A percentile compares a stretch with the other conserved stretches of the same genome.
phyloP scores from a whole-genome alignment of 371 early-diverging fungal species.

The Fennellomyces sp. region DNA sequence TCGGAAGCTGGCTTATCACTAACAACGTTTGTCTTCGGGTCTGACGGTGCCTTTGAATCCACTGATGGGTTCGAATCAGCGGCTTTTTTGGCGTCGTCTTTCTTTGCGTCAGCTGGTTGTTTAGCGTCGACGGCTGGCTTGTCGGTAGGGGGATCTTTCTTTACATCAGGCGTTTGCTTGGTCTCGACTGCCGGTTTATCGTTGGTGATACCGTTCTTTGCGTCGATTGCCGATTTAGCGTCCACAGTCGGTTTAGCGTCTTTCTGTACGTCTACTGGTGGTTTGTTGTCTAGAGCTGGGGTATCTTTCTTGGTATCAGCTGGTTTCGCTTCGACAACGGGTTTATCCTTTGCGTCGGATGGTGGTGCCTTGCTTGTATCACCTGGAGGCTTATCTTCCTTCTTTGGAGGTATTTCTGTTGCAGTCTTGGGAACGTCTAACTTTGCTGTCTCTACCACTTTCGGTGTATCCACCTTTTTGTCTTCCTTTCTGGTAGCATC shows the following conservation, averaged over 20 bases:
- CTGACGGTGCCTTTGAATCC: no score
- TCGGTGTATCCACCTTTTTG: neutral
- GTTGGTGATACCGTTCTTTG: neutral
- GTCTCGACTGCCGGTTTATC: neutral
- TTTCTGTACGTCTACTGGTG: neutral
- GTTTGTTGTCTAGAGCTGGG: neutral
- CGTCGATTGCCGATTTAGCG: no score
- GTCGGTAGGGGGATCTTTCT: neutral
- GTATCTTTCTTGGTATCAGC: neutral
- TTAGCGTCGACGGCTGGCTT: neutral
- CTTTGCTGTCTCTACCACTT: neutral
- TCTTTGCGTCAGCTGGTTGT: neutral
- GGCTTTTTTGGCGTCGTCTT: no score
- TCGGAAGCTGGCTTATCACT: neutral
- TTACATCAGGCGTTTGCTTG: neutral
- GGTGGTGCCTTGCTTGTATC: no score
- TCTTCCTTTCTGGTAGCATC: neutral
- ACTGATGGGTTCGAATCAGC: no score
- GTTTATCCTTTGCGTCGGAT: neutral
- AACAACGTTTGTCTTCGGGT: no score
- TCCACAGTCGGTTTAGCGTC: neutral
- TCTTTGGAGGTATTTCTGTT: neutral
- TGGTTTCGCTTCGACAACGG: neutral
- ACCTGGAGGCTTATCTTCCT: neutral
- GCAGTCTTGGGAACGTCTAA: neutral